Percentiles rank a stretch among this genome's conserved stretches.
These are phyloP conservation scores for Aureobasidium mangrovei DNA, from an alignment of 2,329 filamentous ascomycete species.

Conservation along the genomic window DNA sequence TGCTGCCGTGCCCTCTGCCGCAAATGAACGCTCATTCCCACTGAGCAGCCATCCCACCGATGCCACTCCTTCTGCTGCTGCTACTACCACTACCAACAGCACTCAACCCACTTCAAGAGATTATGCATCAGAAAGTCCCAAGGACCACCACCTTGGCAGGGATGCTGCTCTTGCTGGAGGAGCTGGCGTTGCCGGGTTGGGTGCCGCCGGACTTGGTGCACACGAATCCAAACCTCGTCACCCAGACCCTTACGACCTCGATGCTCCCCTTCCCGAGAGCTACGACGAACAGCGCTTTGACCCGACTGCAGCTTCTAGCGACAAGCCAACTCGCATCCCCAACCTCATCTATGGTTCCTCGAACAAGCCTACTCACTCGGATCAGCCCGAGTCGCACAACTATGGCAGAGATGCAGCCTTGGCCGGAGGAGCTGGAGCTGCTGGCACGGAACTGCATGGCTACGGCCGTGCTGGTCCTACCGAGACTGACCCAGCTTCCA, in stretches of 20 bases:
- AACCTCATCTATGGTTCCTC: conserved; percentile 3
- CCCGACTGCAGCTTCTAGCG: neutral
- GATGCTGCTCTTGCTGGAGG: conserved; percentile 27
- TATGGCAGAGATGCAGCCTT: conserved; percentile 25
- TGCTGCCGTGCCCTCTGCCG: neutral
- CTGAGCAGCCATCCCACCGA: conserved; percentile 1
- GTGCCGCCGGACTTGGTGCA: conserved; percentile 17
- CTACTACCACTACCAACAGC: neutral
- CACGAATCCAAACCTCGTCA: conserved; percentile 1
- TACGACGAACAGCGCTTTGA: conserved; percentile 13
- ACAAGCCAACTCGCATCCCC: neutral
- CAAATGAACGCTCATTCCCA: conserved; percentile 2
- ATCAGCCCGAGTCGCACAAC: neutral
- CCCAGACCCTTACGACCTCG: neutral
- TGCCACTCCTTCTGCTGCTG: neutral
- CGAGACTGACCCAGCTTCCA: conserved; percentile 14
- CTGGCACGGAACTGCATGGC: conserved; percentile 16
- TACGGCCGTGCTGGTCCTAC: conserved; percentile 1
- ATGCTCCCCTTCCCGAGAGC: neutral
- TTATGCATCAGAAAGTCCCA: neutral
- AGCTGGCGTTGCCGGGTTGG: conserved; percentile 16
- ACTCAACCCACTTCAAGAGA: neutral
- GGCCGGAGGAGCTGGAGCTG: conserved; percentile 26
- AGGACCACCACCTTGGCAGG: conserved; percentile 22
- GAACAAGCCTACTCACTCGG: neutral